These are phyloP conservation scores for Candida hungchunana DNA, from an alignment of 805 yeast species.

Conservation along the genomic window DNA sequence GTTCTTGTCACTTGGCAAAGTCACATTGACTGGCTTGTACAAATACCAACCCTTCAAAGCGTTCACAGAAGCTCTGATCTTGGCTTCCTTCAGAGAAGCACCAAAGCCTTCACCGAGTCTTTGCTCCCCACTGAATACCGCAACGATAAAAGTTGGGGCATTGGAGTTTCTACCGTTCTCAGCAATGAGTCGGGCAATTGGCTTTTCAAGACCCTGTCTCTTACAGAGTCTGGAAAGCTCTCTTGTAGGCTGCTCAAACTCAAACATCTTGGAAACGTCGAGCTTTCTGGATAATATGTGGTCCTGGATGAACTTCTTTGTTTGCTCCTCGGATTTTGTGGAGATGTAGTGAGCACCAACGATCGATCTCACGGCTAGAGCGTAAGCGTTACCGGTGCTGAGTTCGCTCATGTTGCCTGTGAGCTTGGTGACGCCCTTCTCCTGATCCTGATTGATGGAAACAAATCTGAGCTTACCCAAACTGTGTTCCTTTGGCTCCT, in stretches of 20 bases:
- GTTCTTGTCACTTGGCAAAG: constrained; percentile 55
- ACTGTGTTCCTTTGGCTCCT: constrained; percentile 62
- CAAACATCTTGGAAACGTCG: constrained; percentile 68
- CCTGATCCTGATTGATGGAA: constrained; percentile 29
- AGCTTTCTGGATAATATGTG: constrained; percentile 82
- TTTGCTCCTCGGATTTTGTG: constrained; percentile 47
- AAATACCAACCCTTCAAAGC: constrained; percentile 90
- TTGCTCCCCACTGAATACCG: constrained; percentile 78
- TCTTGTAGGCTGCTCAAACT: constrained; percentile 80
- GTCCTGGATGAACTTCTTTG: constrained; percentile 64
- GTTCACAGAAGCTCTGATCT: constrained; percentile 85
- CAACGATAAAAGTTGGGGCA: constrained; percentile 85
- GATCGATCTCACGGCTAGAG: constrained; percentile 75
- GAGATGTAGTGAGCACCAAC: constrained; percentile 81
- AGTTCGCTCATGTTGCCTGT: constrained; percentile 30
- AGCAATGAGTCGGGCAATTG: constrained; percentile 77
- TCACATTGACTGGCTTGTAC: constrained; percentile 70
- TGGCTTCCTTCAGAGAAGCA: constrained; percentile 83
- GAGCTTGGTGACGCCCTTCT: constrained; percentile 49
- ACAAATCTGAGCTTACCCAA: constrained; percentile 65
- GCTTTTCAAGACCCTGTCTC: constrained; percentile 67
- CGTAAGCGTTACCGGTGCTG: constrained; percentile 34
- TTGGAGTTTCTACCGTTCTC: constrained; percentile 89
- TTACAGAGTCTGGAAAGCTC: constrained; percentile 75
- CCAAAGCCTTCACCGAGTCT: constrained; percentile 95